These are phyloP conservation scores for Lepidium sativum DNA, from an alignment of 345 rosid genomes.

Conservation along the genomic window DNA sequence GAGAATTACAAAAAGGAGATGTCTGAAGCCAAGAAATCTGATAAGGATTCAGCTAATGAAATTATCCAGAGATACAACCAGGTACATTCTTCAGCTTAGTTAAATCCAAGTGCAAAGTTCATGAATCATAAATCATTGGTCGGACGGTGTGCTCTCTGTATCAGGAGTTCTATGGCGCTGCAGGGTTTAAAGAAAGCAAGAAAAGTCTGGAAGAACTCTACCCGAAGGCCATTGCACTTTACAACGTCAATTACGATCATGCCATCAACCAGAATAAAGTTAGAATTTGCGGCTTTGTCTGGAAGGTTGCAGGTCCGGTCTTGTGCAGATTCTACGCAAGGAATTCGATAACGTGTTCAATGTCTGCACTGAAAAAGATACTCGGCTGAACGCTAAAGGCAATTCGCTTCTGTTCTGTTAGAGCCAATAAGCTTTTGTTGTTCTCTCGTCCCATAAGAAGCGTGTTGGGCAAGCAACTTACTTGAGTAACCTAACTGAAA, in stretches of 20 bases:
- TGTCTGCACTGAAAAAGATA: conserved; percentile 35
- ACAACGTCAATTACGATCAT: conserved; percentile 33
- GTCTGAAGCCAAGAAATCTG: conserved; percentile 14
- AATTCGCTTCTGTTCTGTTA: background rate
- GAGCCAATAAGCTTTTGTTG: background rate
- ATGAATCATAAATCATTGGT: background rate
- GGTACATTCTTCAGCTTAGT: conserved; percentile 27
- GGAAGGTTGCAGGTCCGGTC: conserved; percentile 66
- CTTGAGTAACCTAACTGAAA: conserved; percentile 6
- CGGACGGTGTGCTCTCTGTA: background rate
- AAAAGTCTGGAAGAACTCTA: conserved; percentile 37
- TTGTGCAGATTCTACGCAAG: conserved; percentile 29
- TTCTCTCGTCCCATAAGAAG: background rate
- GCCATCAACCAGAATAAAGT: conserved; percentile 14
- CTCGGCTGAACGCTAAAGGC: conserved; percentile 4
- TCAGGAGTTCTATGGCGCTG: conserved; percentile 47
- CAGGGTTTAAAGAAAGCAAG: conserved; percentile 35
- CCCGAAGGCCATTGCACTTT: conserved; percentile 46
- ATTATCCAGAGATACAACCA: conserved; percentile 38
- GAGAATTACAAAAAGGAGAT: conserved; percentile 41
- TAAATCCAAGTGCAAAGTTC: background rate
- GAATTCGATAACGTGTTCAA: background rate
- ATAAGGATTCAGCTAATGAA: conserved; percentile 21
- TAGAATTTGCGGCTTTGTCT: conserved; percentile 40
- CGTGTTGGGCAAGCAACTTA: background rate